A percentile compares a stretch with the other conserved stretches of the same genome.
Evolutionary conservation across 352 stramenopile genomes (phyloP).

Genomic region (Phytopythium oedochilum): DNA sequence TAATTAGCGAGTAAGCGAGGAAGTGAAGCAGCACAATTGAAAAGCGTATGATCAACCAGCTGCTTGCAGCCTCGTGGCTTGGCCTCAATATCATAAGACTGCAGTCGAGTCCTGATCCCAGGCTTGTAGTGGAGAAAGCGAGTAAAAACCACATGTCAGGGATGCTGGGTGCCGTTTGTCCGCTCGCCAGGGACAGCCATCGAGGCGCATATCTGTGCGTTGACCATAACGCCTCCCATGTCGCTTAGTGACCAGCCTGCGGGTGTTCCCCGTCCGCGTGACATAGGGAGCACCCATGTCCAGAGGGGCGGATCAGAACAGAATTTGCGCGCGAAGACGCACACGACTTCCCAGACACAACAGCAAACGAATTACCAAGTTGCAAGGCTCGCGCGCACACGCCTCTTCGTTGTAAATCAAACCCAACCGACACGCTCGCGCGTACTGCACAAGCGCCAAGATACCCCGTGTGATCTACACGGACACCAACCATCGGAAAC

Average conservation of each 20-base stretch:
- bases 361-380: not conserved
- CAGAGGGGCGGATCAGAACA: not conserved
- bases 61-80: too few relatives aligned
- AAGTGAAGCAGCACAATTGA: too few relatives aligned
- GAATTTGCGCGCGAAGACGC: not conserved
- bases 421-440: not conserved
- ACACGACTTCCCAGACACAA: not conserved
- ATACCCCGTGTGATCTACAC: not conserved
- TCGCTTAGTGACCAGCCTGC: not conserved
- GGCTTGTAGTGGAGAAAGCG: too few relatives aligned
- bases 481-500: not conserved
- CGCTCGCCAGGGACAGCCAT: not conserved
- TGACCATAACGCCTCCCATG: too few relatives aligned
- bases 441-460: too few relatives aligned
- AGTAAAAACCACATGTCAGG: not conserved
- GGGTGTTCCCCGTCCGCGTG: not conserved
- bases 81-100: too few relatives aligned
- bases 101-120: too few relatives aligned
- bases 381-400: not conserved
- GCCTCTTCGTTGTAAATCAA: not conserved
- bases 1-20: too few relatives aligned
- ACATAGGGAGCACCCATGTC: not conserved
- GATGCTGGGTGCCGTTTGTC: not conserved
- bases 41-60: too few relatives aligned
- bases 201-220: not conserved